These are phyloP conservation scores for Naganishia albida DNA, from an alignment of 1,284 basidiomycete species.

Conservation along the genomic window DNA sequence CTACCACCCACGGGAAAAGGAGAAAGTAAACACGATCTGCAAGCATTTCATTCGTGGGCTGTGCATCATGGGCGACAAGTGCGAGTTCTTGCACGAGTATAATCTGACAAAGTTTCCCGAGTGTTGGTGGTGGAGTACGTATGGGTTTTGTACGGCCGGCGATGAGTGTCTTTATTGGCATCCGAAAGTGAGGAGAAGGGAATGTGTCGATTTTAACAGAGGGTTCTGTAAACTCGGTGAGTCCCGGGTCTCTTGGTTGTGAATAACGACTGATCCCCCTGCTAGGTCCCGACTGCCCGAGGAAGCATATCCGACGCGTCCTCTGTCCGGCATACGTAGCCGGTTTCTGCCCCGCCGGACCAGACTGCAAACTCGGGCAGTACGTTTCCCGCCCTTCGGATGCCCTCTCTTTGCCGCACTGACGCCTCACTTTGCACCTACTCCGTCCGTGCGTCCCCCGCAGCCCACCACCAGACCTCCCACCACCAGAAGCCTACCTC, in stretches of 20 bases:
- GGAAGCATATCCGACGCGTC: conserved; percentile 89
- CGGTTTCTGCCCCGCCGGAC: conserved; percentile 93
- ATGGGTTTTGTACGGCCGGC: conserved; percentile 95
- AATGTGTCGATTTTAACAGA: conserved; percentile 92
- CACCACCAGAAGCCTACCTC: conserved; percentile 73
- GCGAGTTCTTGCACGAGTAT: conserved; percentile 99
- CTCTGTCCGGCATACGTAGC: conserved; percentile 89
- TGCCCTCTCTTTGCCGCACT: conserved; percentile 20
- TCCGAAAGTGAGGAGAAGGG: conserved; percentile 87
- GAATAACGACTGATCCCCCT: conserved; percentile 28
- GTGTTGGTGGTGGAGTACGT: conserved; percentile 98
- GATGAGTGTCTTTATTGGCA: conserved; percentile 98
- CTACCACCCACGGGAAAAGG: conserved; percentile 72
- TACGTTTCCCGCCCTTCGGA: conserved; percentile 58
- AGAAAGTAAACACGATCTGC: conserved; percentile 90
- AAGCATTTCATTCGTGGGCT: conserved; percentile 98
- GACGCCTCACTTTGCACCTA: neutral
- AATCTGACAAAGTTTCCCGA: conserved; percentile 98
- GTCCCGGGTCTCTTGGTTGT: conserved; percentile 39
- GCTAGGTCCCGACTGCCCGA: conserved; percentile 79
- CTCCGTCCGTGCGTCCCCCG: conserved; percentile 29
- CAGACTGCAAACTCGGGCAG: conserved; percentile 89
- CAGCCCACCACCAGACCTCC: conserved; percentile 52
- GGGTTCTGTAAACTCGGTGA: conserved; percentile 91
- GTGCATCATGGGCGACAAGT: conserved; percentile 97